Conservation (phyloP, 805 yeast genomes). For the Cyberlindnera petersonii region DNA sequence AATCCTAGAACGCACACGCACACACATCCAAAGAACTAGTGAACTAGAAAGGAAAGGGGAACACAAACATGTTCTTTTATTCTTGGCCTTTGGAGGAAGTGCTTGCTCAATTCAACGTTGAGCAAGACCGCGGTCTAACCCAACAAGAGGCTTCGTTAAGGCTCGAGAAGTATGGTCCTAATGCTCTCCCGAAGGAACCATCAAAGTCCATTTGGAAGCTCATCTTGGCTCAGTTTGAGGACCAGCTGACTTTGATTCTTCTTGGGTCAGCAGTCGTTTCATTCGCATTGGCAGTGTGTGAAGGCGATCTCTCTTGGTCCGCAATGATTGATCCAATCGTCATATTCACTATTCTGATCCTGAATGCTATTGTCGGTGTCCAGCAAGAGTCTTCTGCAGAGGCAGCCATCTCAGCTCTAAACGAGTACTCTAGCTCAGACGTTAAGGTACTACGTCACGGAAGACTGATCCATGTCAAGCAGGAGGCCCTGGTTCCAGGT, state of each 20-base stretch:
- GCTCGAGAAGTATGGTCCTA: constrained; percentile 21
- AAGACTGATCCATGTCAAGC: constrained; percentile 37
- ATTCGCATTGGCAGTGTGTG: constrained; percentile 29
- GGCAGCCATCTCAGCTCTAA: constrained; percentile 46
- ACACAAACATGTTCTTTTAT: constrained; percentile 10
- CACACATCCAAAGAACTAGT: too few relatives aligned
- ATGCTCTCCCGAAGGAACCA: constrained; percentile 34
- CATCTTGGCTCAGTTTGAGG: constrained; percentile 35
- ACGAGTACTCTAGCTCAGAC: constrained; percentile 42
- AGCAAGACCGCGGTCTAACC: constrained; percentile 17
- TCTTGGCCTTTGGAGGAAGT: constrained; percentile 10
- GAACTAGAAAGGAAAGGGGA: too few relatives aligned
- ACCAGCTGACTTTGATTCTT: constrained; percentile 33
- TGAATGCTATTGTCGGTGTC: constrained; percentile 47
- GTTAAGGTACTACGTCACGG: constrained; percentile 45
- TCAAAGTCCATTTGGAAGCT: constrained; percentile 33
- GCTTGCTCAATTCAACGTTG: constrained; percentile 15
- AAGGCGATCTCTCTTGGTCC: constrained; percentile 31
- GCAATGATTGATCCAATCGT: constrained; percentile 37
- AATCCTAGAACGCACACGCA: too few relatives aligned
- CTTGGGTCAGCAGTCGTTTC: constrained; percentile 33
- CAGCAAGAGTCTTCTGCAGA: constrained; percentile 49
- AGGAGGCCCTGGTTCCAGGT: constrained; percentile 43
- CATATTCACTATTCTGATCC: constrained; percentile 41
- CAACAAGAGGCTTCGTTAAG: constrained; percentile 14